Evolutionary conservation across 257 asterid species (phyloP).

Genomic region (Perilla frutescens): DNA sequence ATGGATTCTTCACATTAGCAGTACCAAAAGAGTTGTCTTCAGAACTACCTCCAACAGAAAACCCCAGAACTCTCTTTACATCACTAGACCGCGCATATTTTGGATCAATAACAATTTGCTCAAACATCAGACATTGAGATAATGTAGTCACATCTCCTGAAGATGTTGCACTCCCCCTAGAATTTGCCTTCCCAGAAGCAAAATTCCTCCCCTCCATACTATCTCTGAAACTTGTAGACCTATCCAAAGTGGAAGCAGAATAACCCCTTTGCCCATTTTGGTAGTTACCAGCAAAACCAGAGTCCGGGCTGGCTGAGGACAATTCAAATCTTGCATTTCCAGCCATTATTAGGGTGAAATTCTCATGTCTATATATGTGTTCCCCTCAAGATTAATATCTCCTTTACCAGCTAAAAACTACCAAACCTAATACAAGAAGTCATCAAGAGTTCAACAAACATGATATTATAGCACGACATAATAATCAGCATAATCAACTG

Average conservation of each 20-base stretch:
- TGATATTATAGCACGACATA: conserved; percentile 5
- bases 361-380: conserved; percentile 45
- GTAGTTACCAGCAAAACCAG: conserved; percentile 68
- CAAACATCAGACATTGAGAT: conserved; percentile 71
- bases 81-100: conserved; percentile 56
- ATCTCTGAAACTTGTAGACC: conserved; percentile 90
- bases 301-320: conserved; percentile 79
- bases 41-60: conserved; percentile 56
- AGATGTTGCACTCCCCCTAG: conserved; percentile 60
- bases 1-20: conserved; percentile 61
- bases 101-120: conserved; percentile 63
- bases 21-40: conserved; percentile 75
- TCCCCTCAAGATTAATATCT: conserved; percentile 31
- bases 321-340: conserved; percentile 80
- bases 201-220: conserved; percentile 61
- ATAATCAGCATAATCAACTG: conserved; percentile 7
- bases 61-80: conserved; percentile 68
- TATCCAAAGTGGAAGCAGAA: conserved; percentile 66
- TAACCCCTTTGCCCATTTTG: conserved; percentile 75
- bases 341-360: conserved; percentile 63
- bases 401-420: conserved; percentile 40
- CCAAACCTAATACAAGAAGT: conserved; percentile 30
- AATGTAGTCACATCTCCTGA: conserved; percentile 65
- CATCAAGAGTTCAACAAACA: conserved; percentile 32
- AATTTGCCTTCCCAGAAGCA: conserved; percentile 72